Conservation (phyloP, 2,329 filamentous ascomycete species). For the Ophiostoma montium region DNA sequence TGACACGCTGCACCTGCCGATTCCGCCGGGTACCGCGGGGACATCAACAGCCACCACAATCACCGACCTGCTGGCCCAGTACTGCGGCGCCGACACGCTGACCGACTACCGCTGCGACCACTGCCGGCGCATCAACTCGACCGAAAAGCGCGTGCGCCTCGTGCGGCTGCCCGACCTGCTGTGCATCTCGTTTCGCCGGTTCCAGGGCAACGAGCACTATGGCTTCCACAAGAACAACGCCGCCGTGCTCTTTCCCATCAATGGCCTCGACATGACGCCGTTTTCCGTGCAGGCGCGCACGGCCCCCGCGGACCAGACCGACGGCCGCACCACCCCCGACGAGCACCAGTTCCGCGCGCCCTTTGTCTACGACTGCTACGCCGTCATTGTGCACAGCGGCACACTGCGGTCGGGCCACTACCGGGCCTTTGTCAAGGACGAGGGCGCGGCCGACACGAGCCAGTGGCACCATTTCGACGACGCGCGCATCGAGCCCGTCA, state of each 20-base stretch:
- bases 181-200: slow-evolving; percentile 59
- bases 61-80: slow-evolving; percentile 54
- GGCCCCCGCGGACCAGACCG: slow-evolving; percentile 12
- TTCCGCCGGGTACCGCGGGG: slow-evolving; percentile 17
- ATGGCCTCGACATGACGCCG: slow-evolving; percentile 47
- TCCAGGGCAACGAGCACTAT: slow-evolving; percentile 23
- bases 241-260: slow-evolving; percentile 62
- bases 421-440: slow-evolving; percentile 52
- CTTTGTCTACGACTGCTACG: slow-evolving; percentile 74
- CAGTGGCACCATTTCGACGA: slow-evolving; percentile 40
- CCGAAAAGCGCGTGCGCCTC: slow-evolving; percentile 57
- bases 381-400: slow-evolving; percentile 65
- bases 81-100: slow-evolving; percentile 53
- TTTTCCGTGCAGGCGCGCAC: slow-evolving; percentile 12
- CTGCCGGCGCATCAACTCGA: slow-evolving; percentile 54
- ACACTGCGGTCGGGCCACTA: slow-evolving; percentile 67
- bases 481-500: slow-evolving; percentile 12
- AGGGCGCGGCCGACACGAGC: slow-evolving; percentile 19
- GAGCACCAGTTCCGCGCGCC: slow-evolving; percentile 30
- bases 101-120: slow-evolving; percentile 59
- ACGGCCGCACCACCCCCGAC: slow-evolving; percentile 20
- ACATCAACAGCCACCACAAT: slow-evolving; percentile 21
- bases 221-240: slow-evolving; percentile 50
- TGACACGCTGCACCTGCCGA: slow-evolving; percentile 39
- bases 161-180: slow-evolving; percentile 68